Percentiles rank a stretch among this genome's conserved stretches.
These are phyloP conservation scores for Suillus occidentalis DNA, from an alignment of 768 basidiomycete species.

Conservation along the genomic window DNA sequence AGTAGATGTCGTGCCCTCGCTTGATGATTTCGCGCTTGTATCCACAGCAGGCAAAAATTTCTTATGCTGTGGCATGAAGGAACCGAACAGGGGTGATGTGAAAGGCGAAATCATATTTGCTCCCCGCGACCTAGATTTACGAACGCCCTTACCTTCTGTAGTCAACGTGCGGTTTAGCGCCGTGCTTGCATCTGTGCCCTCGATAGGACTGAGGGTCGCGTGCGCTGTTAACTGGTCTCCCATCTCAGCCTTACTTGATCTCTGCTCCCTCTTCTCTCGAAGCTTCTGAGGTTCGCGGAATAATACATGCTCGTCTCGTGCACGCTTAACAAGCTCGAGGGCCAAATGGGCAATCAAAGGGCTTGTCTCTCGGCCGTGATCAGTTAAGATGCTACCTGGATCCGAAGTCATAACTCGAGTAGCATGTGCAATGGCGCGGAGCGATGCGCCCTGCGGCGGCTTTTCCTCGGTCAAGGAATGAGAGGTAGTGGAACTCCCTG, in stretches of 20 bases:
- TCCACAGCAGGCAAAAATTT: slow-evolving; percentile 35
- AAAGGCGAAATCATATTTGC: slow-evolving; percentile 42
- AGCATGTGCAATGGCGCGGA: slow-evolving; percentile 78
- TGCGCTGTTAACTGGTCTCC: slow-evolving; percentile 34
- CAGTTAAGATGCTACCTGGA: slow-evolving; percentile 69
- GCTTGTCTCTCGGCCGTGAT: slow-evolving; percentile 65
- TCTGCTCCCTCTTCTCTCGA: slow-evolving; percentile 47
- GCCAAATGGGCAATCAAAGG: slow-evolving; percentile 64
- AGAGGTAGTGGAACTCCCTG: slow-evolving; percentile 30
- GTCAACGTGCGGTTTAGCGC: slow-evolving; percentile 49
- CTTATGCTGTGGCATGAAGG: slow-evolving; percentile 53
- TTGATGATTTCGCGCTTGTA: slow-evolving; percentile 14
- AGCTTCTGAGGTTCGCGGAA: slow-evolving; percentile 38
- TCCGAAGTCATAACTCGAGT: slow-evolving; percentile 87
- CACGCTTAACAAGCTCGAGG: slow-evolving; percentile 63
- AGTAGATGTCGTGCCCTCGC: slow-evolving; percentile 14
- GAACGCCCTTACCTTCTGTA: slow-evolving; percentile 31
- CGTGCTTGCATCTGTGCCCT: slow-evolving; percentile 44
- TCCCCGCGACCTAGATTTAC: slow-evolving; percentile 37
- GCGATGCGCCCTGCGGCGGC: slow-evolving; percentile 57
- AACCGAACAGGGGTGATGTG: slow-evolving; percentile 60
- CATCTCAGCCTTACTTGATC: slow-evolving; percentile 27
- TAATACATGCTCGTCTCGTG: slow-evolving; percentile 61
- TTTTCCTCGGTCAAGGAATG: slow-evolving; percentile 29
- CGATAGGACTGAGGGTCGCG: slow-evolving; percentile 43